phyloP scores from a whole-genome alignment of 2,329 filamentous ascomycete genomes.

The Stachybotrys chlorohalonatus region DNA sequence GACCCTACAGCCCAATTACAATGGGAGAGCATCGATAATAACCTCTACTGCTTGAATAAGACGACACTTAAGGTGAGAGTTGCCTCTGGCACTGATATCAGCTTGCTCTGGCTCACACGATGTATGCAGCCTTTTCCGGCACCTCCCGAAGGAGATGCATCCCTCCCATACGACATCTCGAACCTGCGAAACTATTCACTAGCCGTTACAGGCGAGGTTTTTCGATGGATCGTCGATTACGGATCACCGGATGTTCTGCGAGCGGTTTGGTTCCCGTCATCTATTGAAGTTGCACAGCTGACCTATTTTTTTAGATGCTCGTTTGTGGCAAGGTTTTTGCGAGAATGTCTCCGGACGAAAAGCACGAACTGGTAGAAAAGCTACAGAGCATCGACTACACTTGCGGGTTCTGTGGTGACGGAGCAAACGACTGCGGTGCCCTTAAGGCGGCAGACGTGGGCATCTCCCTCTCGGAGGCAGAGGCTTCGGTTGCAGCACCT shows the following conservation, averaged over 20 bases:
- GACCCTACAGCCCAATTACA: slow-evolving; percentile 64
- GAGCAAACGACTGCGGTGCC: slow-evolving; percentile 94
- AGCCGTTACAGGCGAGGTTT: slow-evolving; percentile 86
- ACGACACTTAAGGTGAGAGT: slow-evolving; percentile 58
- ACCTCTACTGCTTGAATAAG: slow-evolving; percentile 66
- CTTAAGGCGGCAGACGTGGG: slow-evolving; percentile 96
- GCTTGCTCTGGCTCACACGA: not conserved
- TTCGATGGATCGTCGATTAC: slow-evolving; percentile 93
- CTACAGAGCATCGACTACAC: slow-evolving; percentile 94
- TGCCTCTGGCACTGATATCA: not conserved
- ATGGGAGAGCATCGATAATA: slow-evolving; percentile 96
- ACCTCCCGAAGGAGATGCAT: slow-evolving; percentile 65
- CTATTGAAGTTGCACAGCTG: not conserved
- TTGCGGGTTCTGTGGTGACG: slow-evolving; percentile 92
- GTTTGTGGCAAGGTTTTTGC: slow-evolving; percentile 89
- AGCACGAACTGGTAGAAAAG: slow-evolving; percentile 95
- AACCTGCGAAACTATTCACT: slow-evolving; percentile 80
- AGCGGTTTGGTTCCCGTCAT: slow-evolving; percentile 34
- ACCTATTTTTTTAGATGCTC: slow-evolving; percentile 56
- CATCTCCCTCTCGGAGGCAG: slow-evolving; percentile 92
- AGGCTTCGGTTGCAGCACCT: slow-evolving; percentile 95
- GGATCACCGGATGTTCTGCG: slow-evolving; percentile 72
- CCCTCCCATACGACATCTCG: slow-evolving; percentile 74
- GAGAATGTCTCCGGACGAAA: slow-evolving; percentile 97
- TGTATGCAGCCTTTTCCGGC: slow-evolving; percentile 59